Conservation (phyloP, 805 yeast species). For the Kuraishia piskuri region DNA sequence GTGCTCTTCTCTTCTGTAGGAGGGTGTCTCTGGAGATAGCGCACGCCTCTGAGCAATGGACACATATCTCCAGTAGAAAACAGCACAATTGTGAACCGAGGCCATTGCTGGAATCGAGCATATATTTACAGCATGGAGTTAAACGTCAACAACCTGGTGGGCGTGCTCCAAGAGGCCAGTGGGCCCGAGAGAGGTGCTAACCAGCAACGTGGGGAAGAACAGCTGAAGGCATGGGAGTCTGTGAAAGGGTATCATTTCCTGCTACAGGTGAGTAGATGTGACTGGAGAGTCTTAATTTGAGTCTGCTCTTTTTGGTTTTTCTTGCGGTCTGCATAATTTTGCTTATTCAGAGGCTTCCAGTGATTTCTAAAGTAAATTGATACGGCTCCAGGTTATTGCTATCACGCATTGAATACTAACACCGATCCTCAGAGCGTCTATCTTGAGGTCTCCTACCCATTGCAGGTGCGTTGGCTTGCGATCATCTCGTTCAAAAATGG, state of each 20-base stretch:
- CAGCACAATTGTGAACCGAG: background rate
- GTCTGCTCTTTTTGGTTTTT: no score
- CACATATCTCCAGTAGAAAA: background rate
- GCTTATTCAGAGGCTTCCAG: no score
- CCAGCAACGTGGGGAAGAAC: slow-evolving; percentile 62
- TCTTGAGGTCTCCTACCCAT: slow-evolving; percentile 45
- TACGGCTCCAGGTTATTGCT: slow-evolving; percentile 16
- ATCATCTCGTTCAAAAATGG: slow-evolving; percentile 86
- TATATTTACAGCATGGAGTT: slow-evolving; percentile 12
- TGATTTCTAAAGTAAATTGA: no score
- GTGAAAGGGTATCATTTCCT: slow-evolving; percentile 28
- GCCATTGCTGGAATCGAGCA: background rate
- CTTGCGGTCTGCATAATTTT: no score
- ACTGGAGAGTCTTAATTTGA: no score
- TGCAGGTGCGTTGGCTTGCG: slow-evolving; percentile 78
- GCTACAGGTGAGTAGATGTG: slow-evolving; percentile 29
- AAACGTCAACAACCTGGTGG: slow-evolving; percentile 19
- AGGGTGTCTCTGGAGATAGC: no score
- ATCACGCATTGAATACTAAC: slow-evolving; percentile 15
- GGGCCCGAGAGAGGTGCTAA: slow-evolving; percentile 37
- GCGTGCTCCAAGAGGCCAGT: slow-evolving; percentile 40
- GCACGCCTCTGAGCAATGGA: no score
- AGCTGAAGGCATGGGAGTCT: slow-evolving; percentile 61
- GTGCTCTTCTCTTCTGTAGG: no score
- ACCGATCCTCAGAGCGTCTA: slow-evolving; percentile 36